These are phyloP conservation scores for Lignosus rhinocerotis DNA, from an alignment of 1,284 basidiomycete species.

Conservation along the genomic window DNA sequence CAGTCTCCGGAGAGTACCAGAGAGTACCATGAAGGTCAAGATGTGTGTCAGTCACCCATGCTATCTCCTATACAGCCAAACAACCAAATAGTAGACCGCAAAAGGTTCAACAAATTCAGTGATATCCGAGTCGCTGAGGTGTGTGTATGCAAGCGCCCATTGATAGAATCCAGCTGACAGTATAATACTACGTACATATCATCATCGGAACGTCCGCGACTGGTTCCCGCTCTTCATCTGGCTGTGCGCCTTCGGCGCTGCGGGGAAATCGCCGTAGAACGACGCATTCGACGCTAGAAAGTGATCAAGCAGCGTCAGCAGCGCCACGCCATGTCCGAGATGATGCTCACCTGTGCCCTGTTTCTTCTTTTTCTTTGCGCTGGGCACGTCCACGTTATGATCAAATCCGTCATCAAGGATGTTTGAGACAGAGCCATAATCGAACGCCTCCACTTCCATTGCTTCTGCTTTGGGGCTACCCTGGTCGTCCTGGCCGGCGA, in stretches of 20 bases:
- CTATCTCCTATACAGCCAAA: too few species aligned
- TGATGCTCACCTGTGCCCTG: constrained; percentile 45
- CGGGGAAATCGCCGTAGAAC: constrained; percentile 60
- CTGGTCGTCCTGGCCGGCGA: neutral
- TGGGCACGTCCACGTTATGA: constrained; percentile 39
- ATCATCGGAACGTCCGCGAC: constrained; percentile 65
- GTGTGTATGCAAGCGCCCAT: too few species aligned
- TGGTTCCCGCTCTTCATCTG: constrained; percentile 71
- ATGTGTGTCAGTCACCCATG: too few species aligned
- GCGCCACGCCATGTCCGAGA: neutral
- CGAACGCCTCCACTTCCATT: constrained; percentile 56
- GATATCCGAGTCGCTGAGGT: too few species aligned
- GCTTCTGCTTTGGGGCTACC: constrained; percentile 13
- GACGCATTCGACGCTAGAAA: constrained; percentile 3
- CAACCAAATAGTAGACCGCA: too few species aligned
- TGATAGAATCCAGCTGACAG: neutral
- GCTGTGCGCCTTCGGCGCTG: constrained; percentile 65
- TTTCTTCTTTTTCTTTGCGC: constrained; percentile 51
- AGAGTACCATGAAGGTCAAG: too few species aligned
- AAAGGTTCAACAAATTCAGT: too few species aligned
- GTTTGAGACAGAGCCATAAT: constrained; percentile 75
- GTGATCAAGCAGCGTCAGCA: neutral
- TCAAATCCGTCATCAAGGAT: constrained; percentile 70
- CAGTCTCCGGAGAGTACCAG: too few species aligned
- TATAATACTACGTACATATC: neutral